A percentile compares a stretch with the other conserved stretches of the same genome.
phyloP scores from a whole-genome alignment of 495 filamentous ascomycete genomes.

The Hypoxylon fragiforme region DNA sequence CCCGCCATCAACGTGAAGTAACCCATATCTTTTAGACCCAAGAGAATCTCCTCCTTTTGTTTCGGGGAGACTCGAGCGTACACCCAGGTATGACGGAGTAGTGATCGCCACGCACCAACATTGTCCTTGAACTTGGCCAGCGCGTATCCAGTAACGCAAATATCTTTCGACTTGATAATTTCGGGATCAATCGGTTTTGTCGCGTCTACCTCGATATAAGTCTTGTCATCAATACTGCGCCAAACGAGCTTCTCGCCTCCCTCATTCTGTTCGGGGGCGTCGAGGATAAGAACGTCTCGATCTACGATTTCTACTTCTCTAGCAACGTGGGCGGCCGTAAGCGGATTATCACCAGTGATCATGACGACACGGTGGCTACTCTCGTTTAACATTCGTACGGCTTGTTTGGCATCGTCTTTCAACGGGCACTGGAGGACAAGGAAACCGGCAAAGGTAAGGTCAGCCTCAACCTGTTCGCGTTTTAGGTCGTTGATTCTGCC shows the following conservation, averaged over 20 bases:
- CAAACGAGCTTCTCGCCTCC: constrained; percentile 84
- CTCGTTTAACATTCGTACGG: constrained; percentile 97
- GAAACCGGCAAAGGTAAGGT: constrained; percentile 89
- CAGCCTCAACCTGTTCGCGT: constrained; percentile 86
- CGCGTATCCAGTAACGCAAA: constrained; percentile 96
- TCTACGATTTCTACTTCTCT: constrained; percentile 97
- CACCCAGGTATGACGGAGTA: constrained; percentile 92
- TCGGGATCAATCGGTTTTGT: constrained; percentile 76
- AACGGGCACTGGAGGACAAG: constrained; percentile 92
- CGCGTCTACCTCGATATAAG: constrained; percentile 85
- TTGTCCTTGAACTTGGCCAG: constrained; percentile 86
- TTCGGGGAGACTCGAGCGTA: constrained; percentile 98
- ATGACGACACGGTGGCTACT: constrained; percentile 98
- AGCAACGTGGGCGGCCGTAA: constrained; percentile 95
- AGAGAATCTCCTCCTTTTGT: constrained; percentile 98
- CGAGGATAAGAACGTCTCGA: constrained; percentile 89
- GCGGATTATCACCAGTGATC: constrained; percentile 98
- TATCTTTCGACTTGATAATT: constrained; percentile 84
- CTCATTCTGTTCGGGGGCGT: constrained; percentile 88
- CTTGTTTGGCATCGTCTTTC: constrained; percentile 92
- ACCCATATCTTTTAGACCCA: constrained; percentile 91
- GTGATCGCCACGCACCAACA: constrained; percentile 62
- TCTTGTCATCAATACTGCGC: constrained; percentile 91
- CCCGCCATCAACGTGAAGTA: constrained; percentile 99
- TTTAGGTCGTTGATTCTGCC: constrained; percentile 87